phyloP scores from a whole-genome alignment of 306 rosid genomes.

The Psophocarpus tetragonolobus region DNA sequence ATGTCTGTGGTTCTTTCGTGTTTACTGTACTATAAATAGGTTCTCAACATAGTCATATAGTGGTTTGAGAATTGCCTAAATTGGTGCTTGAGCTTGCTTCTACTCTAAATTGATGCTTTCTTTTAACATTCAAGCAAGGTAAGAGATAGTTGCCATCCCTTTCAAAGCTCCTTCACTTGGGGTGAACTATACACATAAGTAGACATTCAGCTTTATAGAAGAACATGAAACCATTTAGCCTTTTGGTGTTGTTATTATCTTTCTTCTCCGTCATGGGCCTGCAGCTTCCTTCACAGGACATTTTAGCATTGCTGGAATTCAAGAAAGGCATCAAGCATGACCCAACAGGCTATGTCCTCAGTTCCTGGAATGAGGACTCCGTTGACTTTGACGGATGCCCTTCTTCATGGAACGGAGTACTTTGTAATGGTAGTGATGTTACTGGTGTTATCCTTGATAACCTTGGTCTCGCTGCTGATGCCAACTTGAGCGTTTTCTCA shows the following conservation, averaged over 20 bases:
- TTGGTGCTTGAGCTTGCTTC: not conserved
- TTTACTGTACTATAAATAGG: not conserved
- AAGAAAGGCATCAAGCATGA: constrained; percentile 83
- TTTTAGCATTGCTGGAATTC: constrained; percentile 72
- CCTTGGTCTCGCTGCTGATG: constrained; percentile 63
- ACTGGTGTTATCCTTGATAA: constrained; percentile 73
- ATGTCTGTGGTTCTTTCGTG: not conserved
- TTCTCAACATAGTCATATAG: not conserved
- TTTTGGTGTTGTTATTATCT: constrained; percentile 53
- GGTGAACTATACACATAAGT: not conserved
- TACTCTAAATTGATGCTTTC: not conserved
- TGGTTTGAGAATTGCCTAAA: not conserved
- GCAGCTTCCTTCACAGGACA: constrained; percentile 84
- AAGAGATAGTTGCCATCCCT: not conserved
- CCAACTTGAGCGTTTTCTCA: constrained; percentile 59
- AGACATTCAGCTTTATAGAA: not conserved
- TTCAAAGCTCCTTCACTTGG: not conserved
- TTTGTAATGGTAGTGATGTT: constrained; percentile 70
- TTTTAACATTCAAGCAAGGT: not conserved
- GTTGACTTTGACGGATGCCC: constrained; percentile 79
- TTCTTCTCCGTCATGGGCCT: constrained; percentile 59
- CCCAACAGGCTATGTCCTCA: constrained; percentile 71
- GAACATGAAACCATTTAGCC: constrained; percentile 46
- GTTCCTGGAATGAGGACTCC: constrained; percentile 85
- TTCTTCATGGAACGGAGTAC: constrained; percentile 78